Conservation (phyloP, 208 protist species). For the Trypanosoma boissoni region DNA sequence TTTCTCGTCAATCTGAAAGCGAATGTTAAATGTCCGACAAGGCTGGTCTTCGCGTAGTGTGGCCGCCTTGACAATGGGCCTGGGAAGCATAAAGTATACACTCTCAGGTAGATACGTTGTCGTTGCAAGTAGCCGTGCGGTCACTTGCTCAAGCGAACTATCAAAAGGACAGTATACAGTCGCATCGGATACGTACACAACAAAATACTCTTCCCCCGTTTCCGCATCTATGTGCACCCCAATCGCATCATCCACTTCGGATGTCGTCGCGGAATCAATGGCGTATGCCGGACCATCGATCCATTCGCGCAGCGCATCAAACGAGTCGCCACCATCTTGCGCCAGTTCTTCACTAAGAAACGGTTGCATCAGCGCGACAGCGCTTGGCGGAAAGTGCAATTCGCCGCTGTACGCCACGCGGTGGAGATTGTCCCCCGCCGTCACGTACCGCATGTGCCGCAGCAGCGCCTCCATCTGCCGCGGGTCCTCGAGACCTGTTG, state of each 20-base stretch:
- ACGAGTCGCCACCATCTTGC: constrained; percentile 65
- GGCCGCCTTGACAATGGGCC: constrained; percentile 79
- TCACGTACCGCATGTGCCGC: constrained; percentile 51
- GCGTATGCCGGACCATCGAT: constrained; percentile 63
- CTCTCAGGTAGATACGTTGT: constrained; percentile 88
- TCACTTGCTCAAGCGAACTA: constrained; percentile 77
- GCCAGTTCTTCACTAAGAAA: constrained; percentile 36
- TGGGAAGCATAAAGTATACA: constrained; percentile 89
- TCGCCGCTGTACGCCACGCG: constrained; percentile 63
- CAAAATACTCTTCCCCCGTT: constrained; percentile 69
- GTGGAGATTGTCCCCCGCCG: constrained; percentile 67
- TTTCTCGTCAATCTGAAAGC: constrained; percentile 67
- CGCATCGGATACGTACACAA: constrained; percentile 86
- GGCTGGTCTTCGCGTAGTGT: constrained; percentile 80
- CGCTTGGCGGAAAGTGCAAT: constrained; percentile 66
- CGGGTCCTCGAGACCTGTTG: constrained; percentile 37
- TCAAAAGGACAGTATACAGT: constrained; percentile 87
- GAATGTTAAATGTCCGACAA: constrained; percentile 86
- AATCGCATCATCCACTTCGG: constrained; percentile 89
- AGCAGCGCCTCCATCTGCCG: constrained; percentile 61
- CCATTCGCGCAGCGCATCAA: constrained; percentile 54
- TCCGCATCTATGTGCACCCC: constrained; percentile 53
- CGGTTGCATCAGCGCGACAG: constrained; percentile 46
- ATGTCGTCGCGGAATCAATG: constrained; percentile 88
- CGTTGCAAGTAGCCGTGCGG: constrained; percentile 70